These are phyloP conservation scores for Planoprotostelium fungivorum DNA, from an alignment of 78 protist species.

Conservation along the genomic window DNA sequence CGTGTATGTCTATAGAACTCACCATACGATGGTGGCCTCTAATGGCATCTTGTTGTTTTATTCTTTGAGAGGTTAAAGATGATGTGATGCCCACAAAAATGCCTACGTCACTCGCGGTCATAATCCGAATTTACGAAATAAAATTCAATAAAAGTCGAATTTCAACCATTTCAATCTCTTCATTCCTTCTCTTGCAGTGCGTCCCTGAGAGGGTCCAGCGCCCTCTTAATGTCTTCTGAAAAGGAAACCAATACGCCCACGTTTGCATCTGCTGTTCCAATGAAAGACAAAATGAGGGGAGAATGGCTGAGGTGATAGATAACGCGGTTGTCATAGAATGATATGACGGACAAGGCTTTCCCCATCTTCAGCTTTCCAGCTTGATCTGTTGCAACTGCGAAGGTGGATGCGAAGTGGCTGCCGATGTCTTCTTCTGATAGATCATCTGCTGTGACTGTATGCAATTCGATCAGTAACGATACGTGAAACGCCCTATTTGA, in stretches of 20 bases:
- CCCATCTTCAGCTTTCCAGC: neutral
- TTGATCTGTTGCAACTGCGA: neutral
- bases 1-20: neutral
- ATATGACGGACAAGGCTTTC: neutral
- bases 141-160: too few species aligned
- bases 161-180: too few species aligned
- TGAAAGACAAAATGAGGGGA: neutral
- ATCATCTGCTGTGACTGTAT: neutral
- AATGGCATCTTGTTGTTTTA: conserved; percentile 33
- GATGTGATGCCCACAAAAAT: neutral
- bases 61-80: neutral
- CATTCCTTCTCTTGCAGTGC: neutral
- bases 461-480: neutral
- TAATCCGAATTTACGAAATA: too few species aligned
- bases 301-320: neutral
- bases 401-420: neutral
- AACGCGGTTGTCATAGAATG: neutral
- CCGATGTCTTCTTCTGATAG: neutral
- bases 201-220: neutral
- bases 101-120: neutral
- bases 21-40: conserved; percentile 64
- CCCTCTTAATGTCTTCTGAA: neutral
- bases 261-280: neutral
- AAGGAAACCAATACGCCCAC: neutral
- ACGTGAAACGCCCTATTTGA: too few species aligned